Percentiles rank a stretch among this genome's conserved stretches.
phyloP scores from a whole-genome alignment of 2,329 filamentous ascomycete genomes.

The Microsporum ferrugineum region DNA sequence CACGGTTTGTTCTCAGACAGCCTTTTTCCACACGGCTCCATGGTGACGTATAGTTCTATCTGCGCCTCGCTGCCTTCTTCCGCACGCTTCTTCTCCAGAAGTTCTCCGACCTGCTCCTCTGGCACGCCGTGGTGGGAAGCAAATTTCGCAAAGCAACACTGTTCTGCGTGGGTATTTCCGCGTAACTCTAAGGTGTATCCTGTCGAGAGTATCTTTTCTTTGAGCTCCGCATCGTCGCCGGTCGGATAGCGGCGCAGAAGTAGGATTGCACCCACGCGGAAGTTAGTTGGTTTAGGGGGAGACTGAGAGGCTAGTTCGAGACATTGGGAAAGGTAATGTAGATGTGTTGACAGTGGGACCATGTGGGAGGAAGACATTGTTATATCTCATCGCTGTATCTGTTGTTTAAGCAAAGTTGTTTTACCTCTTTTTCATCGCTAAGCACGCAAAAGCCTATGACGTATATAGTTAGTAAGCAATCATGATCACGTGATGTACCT shows the following conservation, averaged over 20 bases:
- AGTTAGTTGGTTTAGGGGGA: constrained; percentile 80
- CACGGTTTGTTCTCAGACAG: constrained; percentile 42
- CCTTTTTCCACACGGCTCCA: constrained; percentile 48
- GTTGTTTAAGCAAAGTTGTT: background rate
- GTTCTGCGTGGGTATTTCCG: constrained; percentile 93
- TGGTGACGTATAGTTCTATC: constrained; percentile 72
- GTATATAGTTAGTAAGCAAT: background rate
- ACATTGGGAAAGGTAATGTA: constrained; percentile 55
- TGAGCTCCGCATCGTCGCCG: constrained; percentile 7
- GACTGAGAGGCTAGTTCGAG: constrained; percentile 67
- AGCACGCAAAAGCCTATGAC: background rate
- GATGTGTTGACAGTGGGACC: constrained; percentile 21
- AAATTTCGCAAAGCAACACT: constrained; percentile 72
- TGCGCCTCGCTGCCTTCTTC: constrained; percentile 27
- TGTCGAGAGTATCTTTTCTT: constrained; percentile 54
- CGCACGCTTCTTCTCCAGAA: constrained; percentile 24
- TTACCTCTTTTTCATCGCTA: background rate
- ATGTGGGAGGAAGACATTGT: constrained; percentile 5
- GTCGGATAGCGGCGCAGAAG: constrained; percentile 34
- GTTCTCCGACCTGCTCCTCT: constrained; percentile 26
- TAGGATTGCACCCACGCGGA: constrained; percentile 85
- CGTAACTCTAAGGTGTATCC: constrained; percentile 84
- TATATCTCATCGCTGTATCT: background rate
- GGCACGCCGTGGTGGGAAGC: constrained; percentile 25
- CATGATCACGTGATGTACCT: background rate